Evolutionary conservation across 257 asterid genomes (phyloP).

Genomic region (Rhazya stricta): DNA sequence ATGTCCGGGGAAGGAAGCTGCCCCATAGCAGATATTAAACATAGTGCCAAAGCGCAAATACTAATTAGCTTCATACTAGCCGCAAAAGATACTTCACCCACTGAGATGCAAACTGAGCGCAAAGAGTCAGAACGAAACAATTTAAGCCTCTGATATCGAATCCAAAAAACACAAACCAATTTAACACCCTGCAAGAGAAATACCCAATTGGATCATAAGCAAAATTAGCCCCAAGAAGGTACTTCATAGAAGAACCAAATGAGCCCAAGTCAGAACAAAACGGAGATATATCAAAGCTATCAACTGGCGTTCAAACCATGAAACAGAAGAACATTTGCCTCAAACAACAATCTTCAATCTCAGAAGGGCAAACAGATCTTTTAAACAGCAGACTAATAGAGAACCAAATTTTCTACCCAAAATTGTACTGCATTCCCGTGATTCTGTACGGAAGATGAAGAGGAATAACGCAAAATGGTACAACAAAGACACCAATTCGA

Average conservation of each 20-base stretch:
- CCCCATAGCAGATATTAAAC: conserved; percentile 48
- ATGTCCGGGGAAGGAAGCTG: conserved; percentile 97
- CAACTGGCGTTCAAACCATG: background rate
- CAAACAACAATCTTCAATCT: background rate
- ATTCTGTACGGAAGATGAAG: conserved; percentile 3
- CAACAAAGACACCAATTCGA: background rate
- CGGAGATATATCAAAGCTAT: background rate
- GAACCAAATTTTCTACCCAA: background rate
- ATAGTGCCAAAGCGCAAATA: conserved; percentile 42
- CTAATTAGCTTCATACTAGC: conserved; percentile 52
- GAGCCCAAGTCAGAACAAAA: background rate
- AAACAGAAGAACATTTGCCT: background rate
- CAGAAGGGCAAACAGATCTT: background rate
- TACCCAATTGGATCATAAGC: background rate
- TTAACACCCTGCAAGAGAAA: background rate
- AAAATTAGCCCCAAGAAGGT: background rate
- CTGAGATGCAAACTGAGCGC: background rate
- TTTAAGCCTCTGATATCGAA: background rate
- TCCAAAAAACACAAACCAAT: background rate
- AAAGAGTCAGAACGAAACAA: background rate
- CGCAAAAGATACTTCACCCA: conserved; percentile 20
- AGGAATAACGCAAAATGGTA: background rate
- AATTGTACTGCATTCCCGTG: conserved; percentile 7
- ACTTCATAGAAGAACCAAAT: background rate
- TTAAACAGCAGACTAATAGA: background rate